These are phyloP conservation scores for Dryas alaskensis DNA, from an alignment of 306 rosid genomes.

Conservation along the genomic window DNA sequence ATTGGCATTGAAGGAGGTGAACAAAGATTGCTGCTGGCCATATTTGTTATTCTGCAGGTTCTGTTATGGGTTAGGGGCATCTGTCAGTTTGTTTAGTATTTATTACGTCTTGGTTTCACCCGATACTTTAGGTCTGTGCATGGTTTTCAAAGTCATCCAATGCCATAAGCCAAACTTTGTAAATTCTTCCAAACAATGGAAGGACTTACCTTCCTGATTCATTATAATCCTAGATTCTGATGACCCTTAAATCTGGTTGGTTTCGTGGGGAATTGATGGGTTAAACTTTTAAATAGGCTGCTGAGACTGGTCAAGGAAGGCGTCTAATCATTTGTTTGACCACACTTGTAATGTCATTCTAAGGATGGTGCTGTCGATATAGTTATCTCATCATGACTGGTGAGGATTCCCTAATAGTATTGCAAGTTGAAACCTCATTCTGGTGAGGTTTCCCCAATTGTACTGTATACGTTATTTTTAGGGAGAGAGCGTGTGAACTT, in stretches of 20 bases:
- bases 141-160: background rate
- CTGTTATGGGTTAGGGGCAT: background rate
- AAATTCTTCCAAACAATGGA: background rate
- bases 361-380: background rate
- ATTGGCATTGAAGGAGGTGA: conserved; percentile 7
- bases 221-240: conserved; percentile 2
- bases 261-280: conserved; percentile 5
- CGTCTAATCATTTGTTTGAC: conserved; percentile 17
- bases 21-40: conserved; percentile 20
- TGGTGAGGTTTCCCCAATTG: conserved; percentile 13
- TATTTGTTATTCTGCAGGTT: background rate
- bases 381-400: conserved; percentile 13
- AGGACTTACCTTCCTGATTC: conserved; percentile 20
- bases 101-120: background rate
- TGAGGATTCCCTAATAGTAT: conserved; percentile 7
- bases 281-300: conserved; percentile 13
- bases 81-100: background rate
- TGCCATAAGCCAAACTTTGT: background rate
- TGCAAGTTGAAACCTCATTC: conserved; percentile 12
- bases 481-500: conserved; percentile 18
- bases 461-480: conserved; percentile 15
- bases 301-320: conserved; percentile 11
- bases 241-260: conserved; percentile 12
- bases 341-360: conserved; percentile 9
- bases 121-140: conserved; percentile 2